Base-by-base conservation (phyloP, 306 rosid genomes). In the Pterocarpus macrocarpus region DNA sequence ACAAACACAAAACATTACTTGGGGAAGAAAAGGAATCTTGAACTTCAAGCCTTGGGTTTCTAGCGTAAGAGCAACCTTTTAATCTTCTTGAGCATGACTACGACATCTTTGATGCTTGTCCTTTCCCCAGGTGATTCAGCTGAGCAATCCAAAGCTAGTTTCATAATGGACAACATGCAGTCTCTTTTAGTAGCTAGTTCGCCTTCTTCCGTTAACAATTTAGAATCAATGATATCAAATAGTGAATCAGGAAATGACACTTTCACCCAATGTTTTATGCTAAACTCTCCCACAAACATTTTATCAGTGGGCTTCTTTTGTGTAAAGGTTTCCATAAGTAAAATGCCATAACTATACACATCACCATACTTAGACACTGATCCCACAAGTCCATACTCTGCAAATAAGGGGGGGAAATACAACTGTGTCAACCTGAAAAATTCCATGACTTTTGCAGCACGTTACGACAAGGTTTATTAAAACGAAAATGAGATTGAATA, bases 251-350 rank as follows among this genome's bases (percentile, higher is more conserved):
- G 36, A 8, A 7, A 9, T 2, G 82, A 69, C 13, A 32, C 43
- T 63, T 35, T 10, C 1, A 71, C 79, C 83, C 78, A 80, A 2
- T 36, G 10, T 8, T 32, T 62, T 17, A 80, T 50, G 72, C 63
- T 80, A 35, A 71, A 33, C 53, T 80, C 62, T 64, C 79, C 69
- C 1, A 5, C 17, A 33, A 81, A 81, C 75, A 81, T 64, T n/a
- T 50, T 56, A 16, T 73, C 50, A 0, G 66, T 71, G 0, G 78
- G 83, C 28, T 71, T 80, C 17, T 71, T 71, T 63, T 69, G 16
- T 6, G 67, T 80, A 66, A 71, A 80, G 2, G 67, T 71, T 63
- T 80, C 73, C 79, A 80, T 72, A 5, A 80, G 28, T 39, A 76
- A 76, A 64, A 76, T 76, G 5, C 79, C 79, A 39, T 74, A 74